Base-by-base conservation (phyloP, 2,329 filamentous ascomycete species). In the Colletotrichum echinochloae region DNA sequence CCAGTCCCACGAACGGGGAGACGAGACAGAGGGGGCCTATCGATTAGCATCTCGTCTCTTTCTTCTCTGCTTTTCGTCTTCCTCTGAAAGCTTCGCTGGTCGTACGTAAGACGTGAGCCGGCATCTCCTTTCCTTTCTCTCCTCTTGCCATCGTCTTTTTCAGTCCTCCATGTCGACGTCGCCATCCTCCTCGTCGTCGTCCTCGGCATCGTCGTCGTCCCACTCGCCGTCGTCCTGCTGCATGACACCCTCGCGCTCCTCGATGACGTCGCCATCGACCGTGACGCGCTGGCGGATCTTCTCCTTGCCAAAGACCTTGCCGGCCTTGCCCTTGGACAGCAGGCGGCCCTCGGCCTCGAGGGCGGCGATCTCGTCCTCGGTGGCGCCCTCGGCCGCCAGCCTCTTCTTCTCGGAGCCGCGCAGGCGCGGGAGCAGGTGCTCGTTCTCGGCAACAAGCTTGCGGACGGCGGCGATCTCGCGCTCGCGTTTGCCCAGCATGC, bases 401-500 rank as follows among this genome's bases (percentile, higher is more conserved):
- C 83, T 82, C 77, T 84, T 83, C 83, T 86, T 87, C 85, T 91
- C 89, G 81, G 86, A 89, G 76, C 87, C 89, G 76, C 89, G 85
- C 80, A 92, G 85, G 79, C 88, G 88, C 76, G 94, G 94, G 77
- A 99, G 89, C 81, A 99, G 87, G 84, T 99, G 96, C 85, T 94
- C 91, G 83, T 97, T 95, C 85, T 96, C 90, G 75, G 91, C 91
- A 61, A 99, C 95, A 74, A 98, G 87, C 86, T 95, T 96, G 81
- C 94, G 87, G 79, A 97, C 94, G 73, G 88, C 86, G 77, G 91
- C 92, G 74, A 93, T 86, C 85, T 96, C 91, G 79, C 91, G 89
- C 82, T 92, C 92, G 83, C 92, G 91, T 85, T 97, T 97, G 81
- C 95, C 95, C 62, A 91, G 91, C 93, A 98, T 94, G 80, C 96